phyloP scores from a whole-genome alignment of 495 filamentous ascomycete genomes.

The Aspergillus campestris region DNA sequence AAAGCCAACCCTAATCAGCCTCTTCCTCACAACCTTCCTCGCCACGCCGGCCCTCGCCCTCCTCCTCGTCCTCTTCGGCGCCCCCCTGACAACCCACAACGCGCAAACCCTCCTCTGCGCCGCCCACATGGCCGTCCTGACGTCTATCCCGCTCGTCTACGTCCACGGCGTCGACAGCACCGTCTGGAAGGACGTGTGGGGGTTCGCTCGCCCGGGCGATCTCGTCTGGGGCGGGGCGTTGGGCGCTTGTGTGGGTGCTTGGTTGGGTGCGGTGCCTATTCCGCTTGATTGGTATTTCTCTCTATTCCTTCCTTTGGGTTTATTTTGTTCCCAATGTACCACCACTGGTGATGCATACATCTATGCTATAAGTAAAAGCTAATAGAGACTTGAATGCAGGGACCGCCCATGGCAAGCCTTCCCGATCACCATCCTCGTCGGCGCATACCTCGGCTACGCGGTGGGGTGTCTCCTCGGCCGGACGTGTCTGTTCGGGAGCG shows the following conservation, averaged over 20 bases:
- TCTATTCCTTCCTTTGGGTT: slow-evolving; percentile 3
- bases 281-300: slow-evolving; percentile 74
- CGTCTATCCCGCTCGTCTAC: slow-evolving; percentile 69
- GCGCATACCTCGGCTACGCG: slow-evolving; percentile 60
- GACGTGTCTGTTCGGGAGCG: slow-evolving; percentile 52
- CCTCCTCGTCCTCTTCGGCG: slow-evolving; percentile 78
- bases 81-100: slow-evolving; percentile 77
- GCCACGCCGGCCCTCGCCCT: slow-evolving; percentile 53
- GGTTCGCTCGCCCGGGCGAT: slow-evolving; percentile 33
- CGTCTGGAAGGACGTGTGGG: slow-evolving; percentile 66
- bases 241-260: slow-evolving; percentile 45
- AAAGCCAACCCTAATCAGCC: slow-evolving; percentile 54
- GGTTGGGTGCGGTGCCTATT: slow-evolving; percentile 76
- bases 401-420: slow-evolving; percentile 96
- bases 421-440: slow-evolving; percentile 80
- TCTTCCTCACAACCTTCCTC: slow-evolving; percentile 56
- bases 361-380: too few relatives aligned
- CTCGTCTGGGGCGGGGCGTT: slow-evolving; percentile 34
- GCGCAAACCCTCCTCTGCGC: slow-evolving; percentile 70
- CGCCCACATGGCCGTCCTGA: slow-evolving; percentile 70
- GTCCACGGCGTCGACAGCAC: slow-evolving; percentile 66
- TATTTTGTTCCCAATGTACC: too few relatives aligned
- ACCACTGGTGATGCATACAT: too few relatives aligned
- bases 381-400: too few relatives aligned
- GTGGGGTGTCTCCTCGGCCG: slow-evolving; percentile 53